These are phyloP conservation scores for Coelastrella sp. DNA, from an alignment of 139 green algal species.

Conservation along the genomic window DNA sequence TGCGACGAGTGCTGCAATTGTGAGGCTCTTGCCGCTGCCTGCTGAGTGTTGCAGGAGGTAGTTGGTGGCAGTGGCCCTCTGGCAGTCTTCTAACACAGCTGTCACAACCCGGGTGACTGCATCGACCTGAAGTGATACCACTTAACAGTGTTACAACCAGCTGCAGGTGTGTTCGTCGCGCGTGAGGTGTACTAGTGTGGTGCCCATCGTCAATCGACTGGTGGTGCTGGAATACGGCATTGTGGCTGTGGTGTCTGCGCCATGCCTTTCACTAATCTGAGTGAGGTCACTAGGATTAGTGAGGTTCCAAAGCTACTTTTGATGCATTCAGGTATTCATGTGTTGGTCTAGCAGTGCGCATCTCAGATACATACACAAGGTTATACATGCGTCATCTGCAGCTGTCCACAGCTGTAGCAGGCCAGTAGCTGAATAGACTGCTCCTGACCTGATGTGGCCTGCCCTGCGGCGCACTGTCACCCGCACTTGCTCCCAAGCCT, in stretches of 20 bases:
- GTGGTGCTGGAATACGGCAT: too few species aligned
- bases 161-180: too few species aligned
- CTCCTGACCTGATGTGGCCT: conserved; percentile 33
- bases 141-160: background rate
- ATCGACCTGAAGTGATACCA: conserved; percentile 15
- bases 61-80: conserved; percentile 9
- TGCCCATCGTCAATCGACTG: too few species aligned
- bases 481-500: background rate
- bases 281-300: too few species aligned
- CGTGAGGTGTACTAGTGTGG: too few species aligned
- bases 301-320: too few species aligned
- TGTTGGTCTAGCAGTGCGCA: too few species aligned
- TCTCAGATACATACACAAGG: too few species aligned
- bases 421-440: background rate
- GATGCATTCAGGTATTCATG: too few species aligned
- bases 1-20: conserved; percentile 49
- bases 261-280: too few species aligned
- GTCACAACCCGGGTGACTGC: conserved; percentile 45
- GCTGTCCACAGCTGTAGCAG: background rate
- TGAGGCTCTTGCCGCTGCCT: conserved; percentile 63
- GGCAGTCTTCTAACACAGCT: conserved; percentile 27
- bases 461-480: background rate
- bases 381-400: too few species aligned
- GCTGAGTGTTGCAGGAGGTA: conserved; percentile 56
- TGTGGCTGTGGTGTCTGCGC: too few species aligned